Evolutionary conservation across 1,284 basidiomycete genomes (phyloP), one percentile per base, ranked within the genome.

Genomic region (Cutaneotrichosporon cavernicola): DNA sequence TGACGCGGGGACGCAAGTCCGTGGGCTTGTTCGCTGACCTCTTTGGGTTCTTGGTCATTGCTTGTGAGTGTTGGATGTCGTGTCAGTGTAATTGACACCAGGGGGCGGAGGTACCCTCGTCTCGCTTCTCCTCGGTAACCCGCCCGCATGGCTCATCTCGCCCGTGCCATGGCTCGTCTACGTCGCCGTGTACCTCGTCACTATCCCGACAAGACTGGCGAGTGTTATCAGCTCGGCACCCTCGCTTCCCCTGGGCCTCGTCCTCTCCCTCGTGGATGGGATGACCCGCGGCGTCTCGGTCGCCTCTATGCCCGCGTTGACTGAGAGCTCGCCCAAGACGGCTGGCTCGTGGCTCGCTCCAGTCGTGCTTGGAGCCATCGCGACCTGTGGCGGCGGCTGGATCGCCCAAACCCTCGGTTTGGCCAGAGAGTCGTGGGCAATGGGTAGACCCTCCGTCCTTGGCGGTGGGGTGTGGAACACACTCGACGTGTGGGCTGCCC

Each of bases 61-160:
- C 74, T 10, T 80, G 78, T 80, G 65, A 69, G 77, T 74, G 5
- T n/a, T n/a, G 10, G 2, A 26, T 26, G 26, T 26, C 26, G 26
- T 26, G 26, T 26, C 1, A 26, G 26, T 26, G n/a, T n/a, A n/a
- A n/a, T 3, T 58, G 31, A 65, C 36, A 21, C 10, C 59, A 80
- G 78, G 78, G 77, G 77, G 76, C 53, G 78, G 78, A 22, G 67
- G 70, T 14, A 79, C 77, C 10, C 49, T 76, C 26, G 65, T 69
- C 1, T 69, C 76, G 0, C 52, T 80, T 1, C 67, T 80, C 0
- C 70, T 75, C n/a, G 67, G 65, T 13, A 71, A 72, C 40, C 75
- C 77, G 2, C 77, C 78, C 0, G 64, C 72, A 32, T 80, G 78
- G 78, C 71, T 80, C 26, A 36, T 74, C 46, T 74, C 72, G 0